Percentiles rank a stretch among this genome's conserved stretches.
phyloP scores from a whole-genome alignment of 306 rosid genomes.

The Ormosia semicastrata region DNA sequence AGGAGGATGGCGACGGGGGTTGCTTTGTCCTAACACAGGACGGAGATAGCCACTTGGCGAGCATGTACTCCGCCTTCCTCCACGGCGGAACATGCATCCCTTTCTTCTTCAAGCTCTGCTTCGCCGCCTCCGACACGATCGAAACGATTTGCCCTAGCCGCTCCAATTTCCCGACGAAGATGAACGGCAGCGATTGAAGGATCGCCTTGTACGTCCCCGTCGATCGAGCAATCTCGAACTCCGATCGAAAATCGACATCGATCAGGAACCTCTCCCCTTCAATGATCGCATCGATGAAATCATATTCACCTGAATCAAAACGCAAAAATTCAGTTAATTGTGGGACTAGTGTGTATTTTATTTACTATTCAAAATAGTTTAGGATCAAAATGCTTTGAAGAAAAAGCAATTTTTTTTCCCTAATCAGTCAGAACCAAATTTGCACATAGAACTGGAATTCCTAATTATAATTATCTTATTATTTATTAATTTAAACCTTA shows the following conservation, averaged over 20 bases:
- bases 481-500: not conserved
- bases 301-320: constrained; percentile 78
- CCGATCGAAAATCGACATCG: constrained; percentile 89
- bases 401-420: too few species aligned
- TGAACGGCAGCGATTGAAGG: constrained; percentile 75
- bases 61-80: constrained; percentile 74
- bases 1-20: constrained; percentile 9
- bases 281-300: constrained; percentile 71
- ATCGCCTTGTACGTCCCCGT: constrained; percentile 79
- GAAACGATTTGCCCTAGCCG: constrained; percentile 72
- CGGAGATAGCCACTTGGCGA: constrained; percentile 87
- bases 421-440: too few species aligned
- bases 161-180: constrained; percentile 82
- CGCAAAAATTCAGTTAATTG: not conserved
- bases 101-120: constrained; percentile 85
- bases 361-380: too few species aligned
- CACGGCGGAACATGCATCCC: constrained; percentile 93
- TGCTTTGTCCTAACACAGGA: constrained; percentile 38
- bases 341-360: too few species aligned
- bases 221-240: constrained; percentile 92
- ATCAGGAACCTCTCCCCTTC: constrained; percentile 75
- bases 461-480: too few species aligned
- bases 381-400: too few species aligned
- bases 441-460: too few species aligned
- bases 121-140: constrained; percentile 77